phyloP scores from a whole-genome alignment of 2,329 filamentous ascomycete species.

The Parascedosporium putredinis region DNA sequence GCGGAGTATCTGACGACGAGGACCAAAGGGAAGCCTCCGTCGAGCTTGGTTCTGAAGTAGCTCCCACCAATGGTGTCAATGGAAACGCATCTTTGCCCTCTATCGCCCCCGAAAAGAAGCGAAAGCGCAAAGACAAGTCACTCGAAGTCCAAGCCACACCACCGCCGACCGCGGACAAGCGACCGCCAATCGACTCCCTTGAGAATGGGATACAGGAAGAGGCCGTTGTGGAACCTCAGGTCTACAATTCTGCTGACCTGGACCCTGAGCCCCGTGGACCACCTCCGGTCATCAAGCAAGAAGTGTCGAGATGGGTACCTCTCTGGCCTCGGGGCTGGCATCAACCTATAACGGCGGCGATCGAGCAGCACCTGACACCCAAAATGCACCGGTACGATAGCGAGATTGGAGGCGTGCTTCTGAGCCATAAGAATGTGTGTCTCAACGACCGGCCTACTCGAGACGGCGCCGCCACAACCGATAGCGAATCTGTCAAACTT shows the following conservation, averaged over 20 bases:
- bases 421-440: slow-evolving; percentile 60
- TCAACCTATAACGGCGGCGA: slow-evolving; percentile 58
- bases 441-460: slow-evolving; percentile 50
- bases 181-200: not conserved
- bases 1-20: slow-evolving; percentile 7
- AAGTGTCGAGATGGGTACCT: slow-evolving; percentile 69
- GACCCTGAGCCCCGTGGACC: slow-evolving; percentile 26
- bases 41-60: not conserved
- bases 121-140: slow-evolving; percentile 7
- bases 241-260: slow-evolving; percentile 29
- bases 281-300: slow-evolving; percentile 65
- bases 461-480: slow-evolving; percentile 33
- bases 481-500: slow-evolving; percentile 33
- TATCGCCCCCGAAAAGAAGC: slow-evolving; percentile 1
- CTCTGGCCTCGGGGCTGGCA: slow-evolving; percentile 62
- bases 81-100: not conserved
- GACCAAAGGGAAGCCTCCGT: not conserved
- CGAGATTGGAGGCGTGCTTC: slow-evolving; percentile 60
- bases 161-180: no score
- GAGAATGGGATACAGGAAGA: slow-evolving; percentile 5
- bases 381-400: slow-evolving; percentile 69
- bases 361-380: slow-evolving; percentile 64
- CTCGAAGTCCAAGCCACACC: slow-evolving; percentile 3
- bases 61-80: not conserved
- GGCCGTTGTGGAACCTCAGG: slow-evolving; percentile 21